Conservation (phyloP, 2,329 filamentous ascomycete genomes). For the Pseudogymnoascus sp. region DNA sequence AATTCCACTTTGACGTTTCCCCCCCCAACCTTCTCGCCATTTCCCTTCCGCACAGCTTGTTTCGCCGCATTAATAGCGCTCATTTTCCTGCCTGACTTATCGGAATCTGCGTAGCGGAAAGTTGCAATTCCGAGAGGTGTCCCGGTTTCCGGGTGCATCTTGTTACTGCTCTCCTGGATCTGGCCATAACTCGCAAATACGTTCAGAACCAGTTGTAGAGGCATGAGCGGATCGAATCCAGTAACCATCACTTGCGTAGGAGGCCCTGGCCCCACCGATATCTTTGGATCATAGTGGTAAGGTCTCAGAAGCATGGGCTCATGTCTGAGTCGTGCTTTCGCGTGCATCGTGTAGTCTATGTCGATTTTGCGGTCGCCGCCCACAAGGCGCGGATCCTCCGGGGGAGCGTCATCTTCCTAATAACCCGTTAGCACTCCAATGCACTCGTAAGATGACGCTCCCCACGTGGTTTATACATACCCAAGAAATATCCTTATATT, state of each 20-base stretch:
- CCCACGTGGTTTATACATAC: slow-evolving; percentile 51
- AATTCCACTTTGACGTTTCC: slow-evolving; percentile 75
- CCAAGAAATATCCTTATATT: slow-evolving; percentile 58
- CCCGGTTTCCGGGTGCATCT: slow-evolving; percentile 89
- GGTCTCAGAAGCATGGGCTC: slow-evolving; percentile 75
- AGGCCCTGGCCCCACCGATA: slow-evolving; percentile 81
- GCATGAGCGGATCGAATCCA: slow-evolving; percentile 89
- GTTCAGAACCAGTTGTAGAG: slow-evolving; percentile 69
- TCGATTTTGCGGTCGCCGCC: slow-evolving; percentile 63
- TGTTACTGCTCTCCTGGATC: slow-evolving; percentile 85
- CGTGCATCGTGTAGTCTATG: slow-evolving; percentile 54
- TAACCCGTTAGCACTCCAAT: slow-evolving; percentile 50
- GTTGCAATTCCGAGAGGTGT: slow-evolving; percentile 91
- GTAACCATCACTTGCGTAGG: slow-evolving; percentile 86
- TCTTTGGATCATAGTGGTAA: slow-evolving; percentile 74
- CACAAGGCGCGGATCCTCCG: slow-evolving; percentile 75
- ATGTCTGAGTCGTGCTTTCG: slow-evolving; percentile 64
- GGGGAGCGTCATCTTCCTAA: slow-evolving; percentile 73
- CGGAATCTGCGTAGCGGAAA: slow-evolving; percentile 72
- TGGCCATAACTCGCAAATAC: slow-evolving; percentile 79
- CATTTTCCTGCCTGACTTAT: slow-evolving; percentile 39
- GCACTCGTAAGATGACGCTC: slow-evolving; percentile 52
- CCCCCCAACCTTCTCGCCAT: slow-evolving; percentile 73
- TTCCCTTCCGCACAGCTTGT: slow-evolving; percentile 68
- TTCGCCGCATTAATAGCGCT: slow-evolving; percentile 76